Percentiles rank a stretch among this genome's conserved stretches.
Conservation (phyloP, 495 filamentous ascomycete genomes). For the Xylaria scruposa region DNA sequence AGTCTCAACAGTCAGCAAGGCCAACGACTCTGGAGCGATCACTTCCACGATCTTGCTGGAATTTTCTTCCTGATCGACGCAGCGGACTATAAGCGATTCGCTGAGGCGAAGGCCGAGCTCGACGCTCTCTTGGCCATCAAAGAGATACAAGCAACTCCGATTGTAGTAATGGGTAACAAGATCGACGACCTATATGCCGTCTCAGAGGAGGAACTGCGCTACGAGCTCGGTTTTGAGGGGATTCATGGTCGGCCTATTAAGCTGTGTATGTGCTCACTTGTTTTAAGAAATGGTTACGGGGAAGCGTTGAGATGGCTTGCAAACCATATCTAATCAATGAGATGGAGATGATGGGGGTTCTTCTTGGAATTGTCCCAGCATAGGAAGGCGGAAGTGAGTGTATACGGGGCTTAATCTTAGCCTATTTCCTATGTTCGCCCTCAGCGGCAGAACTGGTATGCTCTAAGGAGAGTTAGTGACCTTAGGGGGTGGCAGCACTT, state of each 20-base stretch:
- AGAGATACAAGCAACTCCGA: not conserved
- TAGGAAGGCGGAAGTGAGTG: not conserved
- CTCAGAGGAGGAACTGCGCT: not conserved
- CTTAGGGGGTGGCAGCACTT: no score
- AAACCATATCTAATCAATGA: not conserved
- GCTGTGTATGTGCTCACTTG: not conserved
- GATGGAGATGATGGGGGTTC: not conserved
- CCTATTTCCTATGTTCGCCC: no score
- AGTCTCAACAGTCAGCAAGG: not conserved
- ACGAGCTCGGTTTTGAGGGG: not conserved
- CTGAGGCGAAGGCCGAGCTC: not conserved
- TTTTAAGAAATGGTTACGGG: not conserved
- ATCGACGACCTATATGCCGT: not conserved
- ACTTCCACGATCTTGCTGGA: not conserved
- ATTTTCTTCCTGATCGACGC: not conserved
- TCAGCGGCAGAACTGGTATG: no score
- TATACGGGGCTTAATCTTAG: no score
- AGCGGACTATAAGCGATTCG: not conserved
- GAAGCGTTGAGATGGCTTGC: not conserved
- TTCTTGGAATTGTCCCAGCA: not conserved
- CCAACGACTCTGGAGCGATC: not conserved
- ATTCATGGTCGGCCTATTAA: not conserved
- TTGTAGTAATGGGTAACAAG: not conserved
- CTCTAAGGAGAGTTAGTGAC: no score
- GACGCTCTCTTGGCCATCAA: not conserved